Evolutionary conservation across 495 filamentous ascomycete species (phyloP).

Genomic region (Sabuloglossum arenarium): DNA sequence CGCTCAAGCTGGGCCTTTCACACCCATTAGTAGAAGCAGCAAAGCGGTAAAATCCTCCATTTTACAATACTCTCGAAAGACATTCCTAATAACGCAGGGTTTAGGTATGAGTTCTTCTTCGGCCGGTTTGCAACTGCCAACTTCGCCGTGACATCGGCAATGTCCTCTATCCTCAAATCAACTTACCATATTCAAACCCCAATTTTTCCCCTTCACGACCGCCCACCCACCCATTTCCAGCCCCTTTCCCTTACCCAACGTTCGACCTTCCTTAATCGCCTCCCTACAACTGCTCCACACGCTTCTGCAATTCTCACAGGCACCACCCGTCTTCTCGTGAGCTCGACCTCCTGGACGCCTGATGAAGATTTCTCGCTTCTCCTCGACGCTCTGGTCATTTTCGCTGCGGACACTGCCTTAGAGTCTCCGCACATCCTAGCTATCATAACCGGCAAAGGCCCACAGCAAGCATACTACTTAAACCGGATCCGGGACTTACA

Average conservation of each 20-base stretch:
- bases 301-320: constrained; percentile 33
- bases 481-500: constrained; percentile 37
- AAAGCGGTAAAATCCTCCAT: constrained; percentile 17
- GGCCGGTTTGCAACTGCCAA: constrained; percentile 48
- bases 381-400: constrained; percentile 60
- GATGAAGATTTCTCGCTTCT: constrained; percentile 89
- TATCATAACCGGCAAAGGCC: constrained; percentile 86
- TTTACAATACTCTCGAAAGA: not conserved
- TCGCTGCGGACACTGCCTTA: constrained; percentile 24
- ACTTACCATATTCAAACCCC: constrained; percentile 36
- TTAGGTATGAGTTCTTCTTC: constrained; percentile 46
- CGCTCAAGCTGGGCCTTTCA: constrained; percentile 32
- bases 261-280: constrained; percentile 31
- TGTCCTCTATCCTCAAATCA: constrained; percentile 48
- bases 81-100: not conserved
- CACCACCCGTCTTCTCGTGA: constrained; percentile 48
- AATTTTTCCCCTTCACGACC: constrained; percentile 65
- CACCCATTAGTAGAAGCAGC: constrained; percentile 65
- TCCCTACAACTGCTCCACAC: constrained; percentile 36
- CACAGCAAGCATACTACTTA: constrained; percentile 57
- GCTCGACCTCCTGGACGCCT: constrained; percentile 87
- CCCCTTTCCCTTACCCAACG: constrained; percentile 36
- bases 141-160: constrained; percentile 74
- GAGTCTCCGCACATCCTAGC: constrained; percentile 42
- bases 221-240: constrained; percentile 63